Evolutionary conservation across 306 rosid species (phyloP), one percentile per base, ranked within the genome.

Genomic region (Castanea crenata): DNA sequence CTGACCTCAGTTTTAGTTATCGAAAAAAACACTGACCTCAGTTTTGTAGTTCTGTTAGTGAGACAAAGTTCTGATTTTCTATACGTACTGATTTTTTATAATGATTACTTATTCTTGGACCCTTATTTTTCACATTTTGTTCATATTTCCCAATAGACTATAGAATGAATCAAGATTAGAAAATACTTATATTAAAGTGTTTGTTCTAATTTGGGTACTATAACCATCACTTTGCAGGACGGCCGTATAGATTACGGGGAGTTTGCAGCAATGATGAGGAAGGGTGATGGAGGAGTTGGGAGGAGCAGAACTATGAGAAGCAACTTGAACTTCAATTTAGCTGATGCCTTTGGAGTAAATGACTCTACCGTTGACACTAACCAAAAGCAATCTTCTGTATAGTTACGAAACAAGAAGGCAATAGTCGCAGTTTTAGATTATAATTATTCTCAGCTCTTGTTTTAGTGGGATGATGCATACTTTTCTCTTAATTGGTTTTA

Each of bases 181-280:
- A 65, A 34, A 34, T 67, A 67, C 14, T 67, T 20, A 67, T 64
- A 32, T 64, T 64, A 32, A 38, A 18, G 3, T 3, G 7, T 15
- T 5, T 31, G 34, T 31, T 49, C 54, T 49, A 3, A 49, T 49
- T 49, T 49, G 54, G 49, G 31, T 55, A n/a, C 23, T 74, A 16
- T 57, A 44, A 62, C 29, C 41, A 1, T 51, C 19, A 25, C 68
- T 67, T 71, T 80, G 71, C 86, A 94, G 98, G 98, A 94, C 34
- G 97, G 98, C 54, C 90, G 89, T 67, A 94, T 94, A 54, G 98
- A 94, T 87, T 94, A 88, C 59, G 89, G 73, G 18, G 98, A 94
- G 80, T 94, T 94, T 86, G 88, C 85, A 21, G 91, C 98, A 20
- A 94, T 94, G 98, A 94, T 94, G 98, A 91, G 83, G 74, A 79